These are phyloP conservation scores for Hypericum perforatum DNA, from an alignment of 345 rosid genomes.

Conservation along the genomic window DNA sequence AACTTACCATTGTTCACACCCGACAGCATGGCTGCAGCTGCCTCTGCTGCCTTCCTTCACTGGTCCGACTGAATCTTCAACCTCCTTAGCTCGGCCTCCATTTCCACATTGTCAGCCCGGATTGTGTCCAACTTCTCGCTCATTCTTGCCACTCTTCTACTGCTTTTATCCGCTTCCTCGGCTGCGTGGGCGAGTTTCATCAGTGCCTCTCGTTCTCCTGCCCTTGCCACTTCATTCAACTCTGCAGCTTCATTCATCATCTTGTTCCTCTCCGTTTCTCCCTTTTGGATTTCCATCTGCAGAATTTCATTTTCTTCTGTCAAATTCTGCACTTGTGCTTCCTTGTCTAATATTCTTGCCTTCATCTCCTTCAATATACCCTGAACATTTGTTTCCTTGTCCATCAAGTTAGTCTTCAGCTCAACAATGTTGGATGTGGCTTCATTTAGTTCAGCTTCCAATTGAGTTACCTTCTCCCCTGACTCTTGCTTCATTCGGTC, in stretches of 20 bases:
- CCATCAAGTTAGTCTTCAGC: slow-evolving; percentile 1
- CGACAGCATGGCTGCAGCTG: slow-evolving; percentile 81
- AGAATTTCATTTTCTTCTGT: slow-evolving; percentile 48
- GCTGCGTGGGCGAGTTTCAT: slow-evolving; percentile 34
- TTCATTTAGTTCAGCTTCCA: slow-evolving; percentile 44
- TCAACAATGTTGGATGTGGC: slow-evolving; percentile 33
- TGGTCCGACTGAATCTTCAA: slow-evolving; percentile 90
- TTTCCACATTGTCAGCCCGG: slow-evolving; percentile 55
- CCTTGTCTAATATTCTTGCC: slow-evolving; percentile 41
- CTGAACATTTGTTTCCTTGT: neutral
- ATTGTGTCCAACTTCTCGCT: slow-evolving; percentile 67
- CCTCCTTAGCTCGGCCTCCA: slow-evolving; percentile 82
- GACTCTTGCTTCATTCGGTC: too few species aligned
- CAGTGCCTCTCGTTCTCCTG: slow-evolving; percentile 54
- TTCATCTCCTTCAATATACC: slow-evolving; percentile 46
- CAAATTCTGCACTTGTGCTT: slow-evolving; percentile 35
- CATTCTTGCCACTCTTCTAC: slow-evolving; percentile 49
- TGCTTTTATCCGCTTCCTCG: slow-evolving; percentile 66
- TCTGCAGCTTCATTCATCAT: slow-evolving; percentile 29
- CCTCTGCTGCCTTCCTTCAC: slow-evolving; percentile 99
- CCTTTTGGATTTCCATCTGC: slow-evolving; percentile 36
- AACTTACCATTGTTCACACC: slow-evolving; percentile 58
- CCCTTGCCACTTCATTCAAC: slow-evolving; percentile 37
- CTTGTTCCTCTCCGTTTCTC: slow-evolving; percentile 40
- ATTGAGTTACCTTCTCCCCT: slow-evolving; percentile 46